These are phyloP conservation scores for Pleurotus pulmonarius DNA, from an alignment of 768 basidiomycete genomes.

Conservation along the genomic window DNA sequence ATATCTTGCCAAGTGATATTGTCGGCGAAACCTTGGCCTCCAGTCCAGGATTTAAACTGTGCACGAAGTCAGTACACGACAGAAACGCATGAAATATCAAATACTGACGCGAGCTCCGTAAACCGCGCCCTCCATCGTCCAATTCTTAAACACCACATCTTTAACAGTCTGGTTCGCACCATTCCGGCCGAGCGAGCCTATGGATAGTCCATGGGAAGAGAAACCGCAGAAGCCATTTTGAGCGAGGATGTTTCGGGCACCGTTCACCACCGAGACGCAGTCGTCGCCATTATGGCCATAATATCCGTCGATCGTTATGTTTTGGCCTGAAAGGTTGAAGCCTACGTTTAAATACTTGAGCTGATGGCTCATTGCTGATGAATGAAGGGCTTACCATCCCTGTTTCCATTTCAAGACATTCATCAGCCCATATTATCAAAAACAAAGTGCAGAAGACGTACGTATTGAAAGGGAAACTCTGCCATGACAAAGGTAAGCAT, in stretches of 20 bases:
- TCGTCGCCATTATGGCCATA: slow-evolving; percentile 47
- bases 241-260: slow-evolving; percentile 40
- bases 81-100: background rate
- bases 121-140: slow-evolving; percentile 46
- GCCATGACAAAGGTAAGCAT: background rate
- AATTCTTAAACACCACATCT: slow-evolving; percentile 43
- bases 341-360: slow-evolving; percentile 12
- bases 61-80: slow-evolving; percentile 12
- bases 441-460: slow-evolving; percentile 19
- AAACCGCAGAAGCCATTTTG: slow-evolving; percentile 42
- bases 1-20: slow-evolving; percentile 48
- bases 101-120: slow-evolving; percentile 37
- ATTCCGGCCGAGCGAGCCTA: slow-evolving; percentile 40
- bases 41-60: slow-evolving; percentile 47
- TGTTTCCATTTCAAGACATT: slow-evolving; percentile 7
- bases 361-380: too few species aligned
- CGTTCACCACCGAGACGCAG: slow-evolving; percentile 44
- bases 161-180: slow-evolving; percentile 36
- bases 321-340: slow-evolving; percentile 34
- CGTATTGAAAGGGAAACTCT: slow-evolving; percentile 44
- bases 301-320: slow-evolving; percentile 38
- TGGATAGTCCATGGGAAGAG: slow-evolving; percentile 44
- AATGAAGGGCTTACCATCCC: slow-evolving; percentile 18
- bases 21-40: slow-evolving; percentile 41
- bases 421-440: background rate